A percentile compares a stretch with the other conserved stretches of the same genome.
These are phyloP conservation scores for Oryza coarctata DNA, from an alignment of 176 grass and related monocot genomes.

Conservation along the genomic window DNA sequence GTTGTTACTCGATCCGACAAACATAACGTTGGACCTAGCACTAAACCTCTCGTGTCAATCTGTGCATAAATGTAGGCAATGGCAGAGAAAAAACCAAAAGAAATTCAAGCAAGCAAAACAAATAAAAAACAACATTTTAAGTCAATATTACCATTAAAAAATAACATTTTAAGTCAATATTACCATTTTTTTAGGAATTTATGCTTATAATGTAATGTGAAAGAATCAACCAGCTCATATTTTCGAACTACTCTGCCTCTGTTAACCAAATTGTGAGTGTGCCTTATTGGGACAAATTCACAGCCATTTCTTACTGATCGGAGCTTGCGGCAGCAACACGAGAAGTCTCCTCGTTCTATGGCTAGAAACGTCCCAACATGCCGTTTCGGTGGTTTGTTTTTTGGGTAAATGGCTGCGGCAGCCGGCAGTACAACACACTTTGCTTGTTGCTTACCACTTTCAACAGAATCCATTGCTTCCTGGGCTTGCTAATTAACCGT, in stretches of 20 bases:
- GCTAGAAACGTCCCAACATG: background rate
- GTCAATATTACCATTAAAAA: too few relatives aligned
- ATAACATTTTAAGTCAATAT: background rate
- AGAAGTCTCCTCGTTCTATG: background rate
- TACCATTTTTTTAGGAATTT: background rate
- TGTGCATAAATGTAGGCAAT: background rate
- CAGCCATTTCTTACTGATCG: background rate
- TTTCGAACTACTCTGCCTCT: background rate
- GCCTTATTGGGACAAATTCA: background rate
- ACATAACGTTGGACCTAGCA: background rate
- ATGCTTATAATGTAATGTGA: background rate
- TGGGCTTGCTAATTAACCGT: background rate
- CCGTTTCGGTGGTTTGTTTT: constrained; percentile 21
- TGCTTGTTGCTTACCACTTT: background rate
- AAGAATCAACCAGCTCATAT: background rate
- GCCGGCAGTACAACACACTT: background rate
- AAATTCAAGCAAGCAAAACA: background rate
- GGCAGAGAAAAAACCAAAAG: background rate
- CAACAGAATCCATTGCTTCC: constrained; percentile 23
- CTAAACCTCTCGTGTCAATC: background rate
- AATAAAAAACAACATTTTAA: background rate
- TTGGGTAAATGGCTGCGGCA: background rate
- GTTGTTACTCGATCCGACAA: background rate
- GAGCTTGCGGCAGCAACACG: background rate
- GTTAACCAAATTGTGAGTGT: background rate